Base-by-base conservation (phyloP, 495 filamentous ascomycete species). In the Aspergillus homomorphus region DNA sequence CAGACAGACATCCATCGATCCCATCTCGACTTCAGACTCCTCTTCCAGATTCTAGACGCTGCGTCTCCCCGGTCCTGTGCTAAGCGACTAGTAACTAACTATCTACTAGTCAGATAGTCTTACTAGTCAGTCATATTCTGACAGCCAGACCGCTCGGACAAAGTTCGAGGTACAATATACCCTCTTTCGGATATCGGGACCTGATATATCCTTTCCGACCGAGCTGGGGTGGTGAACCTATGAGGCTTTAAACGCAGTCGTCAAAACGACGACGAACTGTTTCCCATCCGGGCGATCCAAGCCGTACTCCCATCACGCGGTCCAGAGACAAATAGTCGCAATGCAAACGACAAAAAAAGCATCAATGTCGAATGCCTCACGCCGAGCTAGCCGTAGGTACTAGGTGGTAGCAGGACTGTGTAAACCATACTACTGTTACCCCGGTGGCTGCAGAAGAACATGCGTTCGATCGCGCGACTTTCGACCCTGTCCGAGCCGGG, bases 401-500 rank as follows among this genome's bases (percentile, higher is more conserved):
- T 12, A 28, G 26, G 33, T 38, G 15, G 33, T 5, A 30, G 26
- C 10, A 30, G 4, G 26, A 38, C 33, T 38, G 33, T 38, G 15
- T 38, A 38, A 2, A 38, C 33, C 12, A 12, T 38, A 50, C 16
- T 24, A 18, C 48, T 30, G 28, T 24, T 30, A 15, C 21, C 23
- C 48, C 16, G 45, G 66, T 44, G 45, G 54, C 53, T 55, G 53
- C 53, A 50, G 44, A 42, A n/a, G 28, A 50, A 38, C 45, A 56
- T 22, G 54, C 54, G 30, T 56, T 42, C 20, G 53, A 28, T 55
- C 43, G 53, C 53, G 42, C 53, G 23, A 56, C 48, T 48, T 28
- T 28, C 26, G 26, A 28, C 26, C 4, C 26, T 24, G n/a, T 53
- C 21, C 26, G 30, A 12, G 19, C 30, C 30, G n/a, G 22, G 18